Percentiles rank a stretch among this genome's conserved stretches.
Conservation (phyloP, 2,329 filamentous ascomycete species). For the Diaporthe aspalathi region DNA sequence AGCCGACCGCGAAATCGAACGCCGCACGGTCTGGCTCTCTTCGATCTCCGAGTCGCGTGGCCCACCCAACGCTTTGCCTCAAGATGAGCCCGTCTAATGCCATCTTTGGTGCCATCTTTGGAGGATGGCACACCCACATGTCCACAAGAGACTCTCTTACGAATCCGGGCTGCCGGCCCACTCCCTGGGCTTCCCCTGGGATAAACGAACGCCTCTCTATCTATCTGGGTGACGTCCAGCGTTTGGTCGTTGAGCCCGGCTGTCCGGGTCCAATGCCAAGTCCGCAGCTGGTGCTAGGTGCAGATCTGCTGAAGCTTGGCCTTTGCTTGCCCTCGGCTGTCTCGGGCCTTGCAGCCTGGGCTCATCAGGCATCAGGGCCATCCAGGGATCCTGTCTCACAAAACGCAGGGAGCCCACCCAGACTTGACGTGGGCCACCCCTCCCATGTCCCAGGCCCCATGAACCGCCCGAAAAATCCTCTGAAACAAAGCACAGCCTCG, state of each 20-base stretch:
- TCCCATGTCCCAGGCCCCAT: not conserved
- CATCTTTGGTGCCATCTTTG: not conserved
- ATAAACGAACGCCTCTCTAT: not conserved
- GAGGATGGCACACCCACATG: not conserved
- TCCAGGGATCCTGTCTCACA: constrained; percentile 3
- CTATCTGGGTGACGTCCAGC: not conserved
- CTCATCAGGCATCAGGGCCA: not conserved
- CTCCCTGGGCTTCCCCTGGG: not conserved
- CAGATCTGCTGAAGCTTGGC: constrained; percentile 32
- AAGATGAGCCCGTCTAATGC: constrained; percentile 2
- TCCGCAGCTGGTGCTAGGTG: constrained; percentile 23
- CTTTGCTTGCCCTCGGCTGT: constrained; percentile 20
- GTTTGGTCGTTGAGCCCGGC: constrained; percentile 21
- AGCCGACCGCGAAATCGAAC: not conserved
- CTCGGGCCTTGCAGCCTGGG: constrained; percentile 6
- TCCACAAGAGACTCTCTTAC: constrained; percentile 4
- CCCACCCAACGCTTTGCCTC: constrained; percentile 10
- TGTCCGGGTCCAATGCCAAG: constrained; percentile 25
- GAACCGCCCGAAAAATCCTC: constrained; percentile 1
- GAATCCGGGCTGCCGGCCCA: not conserved
- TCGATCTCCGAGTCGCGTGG: constrained; percentile 13
- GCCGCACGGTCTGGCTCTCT: not conserved
- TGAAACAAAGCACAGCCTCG: constrained; percentile 25
- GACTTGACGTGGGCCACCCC: not conserved
- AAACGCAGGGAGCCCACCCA: not conserved